Conservation (phyloP, 805 yeast genomes). For the Saturnispora halmiae region DNA sequence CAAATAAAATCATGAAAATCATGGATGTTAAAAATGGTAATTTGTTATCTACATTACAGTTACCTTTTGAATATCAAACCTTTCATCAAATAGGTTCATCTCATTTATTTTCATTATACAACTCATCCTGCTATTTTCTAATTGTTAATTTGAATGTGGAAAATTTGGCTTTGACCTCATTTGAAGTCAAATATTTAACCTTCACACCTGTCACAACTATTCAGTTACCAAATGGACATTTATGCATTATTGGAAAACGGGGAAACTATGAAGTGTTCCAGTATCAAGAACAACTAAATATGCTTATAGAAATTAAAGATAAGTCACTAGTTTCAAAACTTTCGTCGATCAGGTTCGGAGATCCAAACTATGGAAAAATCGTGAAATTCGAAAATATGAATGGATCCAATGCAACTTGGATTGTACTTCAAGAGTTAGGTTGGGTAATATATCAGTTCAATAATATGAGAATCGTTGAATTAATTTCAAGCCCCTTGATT, state of each 20-base stretch:
- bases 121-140: conserved; percentile 3
- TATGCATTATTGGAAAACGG: conserved; percentile 17
- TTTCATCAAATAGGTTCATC: conserved; percentile 6
- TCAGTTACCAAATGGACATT: conserved; percentile 15
- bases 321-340: background rate
- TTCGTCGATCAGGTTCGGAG: conserved; percentile 9
- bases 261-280: conserved; percentile 17
- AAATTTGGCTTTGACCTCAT: background rate
- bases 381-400: conserved; percentile 12
- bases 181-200: conserved; percentile 14
- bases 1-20: background rate
- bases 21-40: conserved; percentile 7
- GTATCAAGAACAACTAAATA: conserved; percentile 11
- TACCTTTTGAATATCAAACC: conserved; percentile 4
- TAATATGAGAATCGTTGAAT: conserved; percentile 8
- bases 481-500: conserved; percentile 22
- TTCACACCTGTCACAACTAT: conserved; percentile 22
- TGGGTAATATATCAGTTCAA: conserved; percentile 23
- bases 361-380: conserved; percentile 19
- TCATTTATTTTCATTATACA: conserved; percentile 6
- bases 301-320: conserved; percentile 4
- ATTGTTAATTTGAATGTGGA: conserved; percentile 3
- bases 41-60: background rate
- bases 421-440: conserved; percentile 24
- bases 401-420: conserved; percentile 14